Evolutionary conservation across 371 early-diverging fungal species (phyloP), one percentile per base, ranked within the genome.

Genomic region (Mortierella sp.): DNA sequence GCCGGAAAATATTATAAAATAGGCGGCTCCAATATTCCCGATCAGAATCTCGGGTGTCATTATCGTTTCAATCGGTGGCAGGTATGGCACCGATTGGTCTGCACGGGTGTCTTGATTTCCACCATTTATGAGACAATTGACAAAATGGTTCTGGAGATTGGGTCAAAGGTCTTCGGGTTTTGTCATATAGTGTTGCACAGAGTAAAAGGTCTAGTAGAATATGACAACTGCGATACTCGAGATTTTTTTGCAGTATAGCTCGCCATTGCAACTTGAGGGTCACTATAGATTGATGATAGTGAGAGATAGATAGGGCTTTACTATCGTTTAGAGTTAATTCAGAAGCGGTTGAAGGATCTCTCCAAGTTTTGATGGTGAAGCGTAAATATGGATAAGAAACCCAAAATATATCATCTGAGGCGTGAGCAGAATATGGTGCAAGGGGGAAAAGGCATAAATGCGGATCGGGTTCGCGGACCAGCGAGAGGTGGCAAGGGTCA

Each of bases 251-350:
- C 40, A 89, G 43, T 16, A 89, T 75, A 4, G 92, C 88, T 62
- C 92, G 84, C 92, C 92, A 92, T 71, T 92, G 91, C 30, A 92
- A 86, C 54, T 86, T 86, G 62, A 90, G 87, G 26, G 89, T 87
- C 35, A 83, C 83, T 51, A 89, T 68, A 12, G 89, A 86, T 70
- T 92, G 90, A 37, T 86, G 80, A 35, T 80, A 70, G 55, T 86
- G 86, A 14, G 80, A 78, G n/a, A 83, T 84, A 0, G 75, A 16
- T 32, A n/a, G n/a, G n/a, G n/a, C n/a, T n/a, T n/a, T n/a, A n/a
- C n/a, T n/a, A n/a, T 73, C 63, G 24, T 69, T 66, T 8, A 83
- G 61, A 8, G 70, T 72, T 2, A 84, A 84, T 10, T 77, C 85
- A 0, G 88, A 85, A 83, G 84, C 63, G 35, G 63, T 83, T 52